phyloP scores from a whole-genome alignment of 2,329 filamentous ascomycete species.

The Dactylellina haptotyla region DNA sequence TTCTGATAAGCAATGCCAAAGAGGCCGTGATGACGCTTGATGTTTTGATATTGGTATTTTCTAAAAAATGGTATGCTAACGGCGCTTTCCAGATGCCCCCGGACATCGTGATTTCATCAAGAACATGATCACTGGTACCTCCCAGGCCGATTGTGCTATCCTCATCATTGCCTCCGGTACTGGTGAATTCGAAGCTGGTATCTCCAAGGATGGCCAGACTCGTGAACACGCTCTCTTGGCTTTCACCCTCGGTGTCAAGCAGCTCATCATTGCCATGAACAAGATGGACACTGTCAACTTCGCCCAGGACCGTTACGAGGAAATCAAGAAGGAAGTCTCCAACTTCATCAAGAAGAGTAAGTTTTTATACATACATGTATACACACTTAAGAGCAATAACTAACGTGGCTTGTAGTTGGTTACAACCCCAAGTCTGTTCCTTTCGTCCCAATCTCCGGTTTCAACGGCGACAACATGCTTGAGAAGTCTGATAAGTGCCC shows the following conservation, averaged over 20 bases:
- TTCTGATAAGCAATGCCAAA: constrained; percentile 34
- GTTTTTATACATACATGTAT: not conserved
- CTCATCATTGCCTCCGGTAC: constrained; percentile 99
- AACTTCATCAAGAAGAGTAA: constrained; percentile 98
- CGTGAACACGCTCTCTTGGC: constrained; percentile 99
- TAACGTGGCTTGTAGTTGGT: constrained; percentile 70
- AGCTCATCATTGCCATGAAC: constrained; percentile 99
- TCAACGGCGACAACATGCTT: constrained; percentile 99
- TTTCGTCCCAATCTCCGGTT: constrained; percentile 99
- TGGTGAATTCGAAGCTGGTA: constrained; percentile 99
- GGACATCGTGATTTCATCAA: constrained; percentile 99
- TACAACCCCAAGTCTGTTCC: constrained; percentile 99
- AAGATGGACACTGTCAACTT: constrained; percentile 99
- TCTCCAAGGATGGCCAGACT: constrained; percentile 99
- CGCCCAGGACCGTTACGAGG: constrained; percentile 93
- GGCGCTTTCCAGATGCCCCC: constrained; percentile 77
- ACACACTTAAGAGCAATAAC: not conserved
- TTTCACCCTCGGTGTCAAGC: constrained; percentile 99
- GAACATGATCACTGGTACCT: constrained; percentile 99
- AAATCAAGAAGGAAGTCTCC: constrained; percentile 99
- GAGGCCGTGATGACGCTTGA: no score
- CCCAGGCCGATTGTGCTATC: constrained; percentile 99
- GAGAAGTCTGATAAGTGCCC: constrained; percentile 87
- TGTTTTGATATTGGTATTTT: no score
- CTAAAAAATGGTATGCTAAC: constrained; percentile 19